These are phyloP conservation scores for Ceratocystis cacaofunesta DNA, from an alignment of 2,329 filamentous ascomycete genomes.

Conservation along the genomic window DNA sequence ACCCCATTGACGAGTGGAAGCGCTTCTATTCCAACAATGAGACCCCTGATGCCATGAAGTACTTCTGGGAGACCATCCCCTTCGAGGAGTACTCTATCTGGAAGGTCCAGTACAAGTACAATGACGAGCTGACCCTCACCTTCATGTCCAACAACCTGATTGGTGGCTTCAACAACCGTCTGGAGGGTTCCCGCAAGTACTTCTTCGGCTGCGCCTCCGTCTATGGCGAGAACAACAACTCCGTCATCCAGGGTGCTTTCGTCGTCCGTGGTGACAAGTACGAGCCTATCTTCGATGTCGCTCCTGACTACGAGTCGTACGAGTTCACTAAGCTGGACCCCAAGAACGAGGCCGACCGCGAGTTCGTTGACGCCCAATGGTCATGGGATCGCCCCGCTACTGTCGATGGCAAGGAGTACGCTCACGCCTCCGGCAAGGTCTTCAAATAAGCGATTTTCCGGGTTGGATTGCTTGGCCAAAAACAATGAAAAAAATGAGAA, in stretches of 20 bases:
- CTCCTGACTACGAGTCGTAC: constrained; percentile 95
- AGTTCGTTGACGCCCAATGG: constrained; percentile 79
- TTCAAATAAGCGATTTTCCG: constrained; percentile 64
- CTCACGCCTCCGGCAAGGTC: constrained; percentile 86
- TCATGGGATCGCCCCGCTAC: constrained; percentile 74
- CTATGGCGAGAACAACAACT: constrained; percentile 78
- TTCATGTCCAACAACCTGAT: constrained; percentile 99
- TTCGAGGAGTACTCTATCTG: constrained; percentile 93
- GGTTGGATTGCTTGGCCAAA: constrained; percentile 18
- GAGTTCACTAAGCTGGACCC: constrained; percentile 91
- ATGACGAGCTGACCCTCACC: constrained; percentile 86
- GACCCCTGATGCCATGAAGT: constrained; percentile 71
- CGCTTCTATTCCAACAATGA: constrained; percentile 96
- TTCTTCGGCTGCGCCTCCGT: constrained; percentile 84
- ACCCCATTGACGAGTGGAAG: constrained; percentile 95
- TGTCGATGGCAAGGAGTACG: constrained; percentile 75
- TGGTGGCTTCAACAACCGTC: constrained; percentile 92
- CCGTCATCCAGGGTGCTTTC: constrained; percentile 84
- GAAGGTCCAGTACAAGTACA: constrained; percentile 96
- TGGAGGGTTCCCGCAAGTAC: constrained; percentile 96
- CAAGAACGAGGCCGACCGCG: constrained; percentile 67
- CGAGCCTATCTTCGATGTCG: constrained; percentile 81
- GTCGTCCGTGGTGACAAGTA: constrained; percentile 84
- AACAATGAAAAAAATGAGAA: constrained; percentile 16
- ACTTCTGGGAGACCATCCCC: constrained; percentile 96